Evolutionary conservation across 495 filamentous ascomycete genomes (phyloP), one percentile per base, ranked within the genome.

Genomic region (Podospora anserina): DNA sequence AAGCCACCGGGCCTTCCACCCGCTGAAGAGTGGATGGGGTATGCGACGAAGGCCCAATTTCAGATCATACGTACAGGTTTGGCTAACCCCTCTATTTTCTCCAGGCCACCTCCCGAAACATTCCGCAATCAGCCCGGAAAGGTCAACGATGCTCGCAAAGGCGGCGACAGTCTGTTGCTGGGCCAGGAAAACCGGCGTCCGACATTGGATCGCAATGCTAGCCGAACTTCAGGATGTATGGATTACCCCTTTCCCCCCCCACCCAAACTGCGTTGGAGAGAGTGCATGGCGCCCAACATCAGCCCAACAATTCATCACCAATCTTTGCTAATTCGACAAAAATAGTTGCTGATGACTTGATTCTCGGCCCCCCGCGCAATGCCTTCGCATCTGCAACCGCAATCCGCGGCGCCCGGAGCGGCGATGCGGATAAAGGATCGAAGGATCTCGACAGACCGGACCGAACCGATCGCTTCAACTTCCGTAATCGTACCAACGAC

Each of bases 1-100:
- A 97, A 94, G 74, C 95, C 95, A 44, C 78, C 87, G 61, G 84
- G 83, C 63, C 85, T 99, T 56, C 95, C 95, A 28, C 90, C 93
- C 27, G 87, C 91, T 67, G 93, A 96, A 82, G 93, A 98, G 84
- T 99, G 95, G 95, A 97, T 98, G 92, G 94, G 94, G 93, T 96
- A 86, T 61, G 63, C 44, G 59, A 66, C 20, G 26, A 28, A 39
- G 5, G 7, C 60, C 19, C 28, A 18, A 11, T 30, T 39, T 2
- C 39, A 28, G 28, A 49, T 28, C 11, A 23, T 16, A 26, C 49
- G 18, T 49, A 11, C 66, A 67, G 44, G 73, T 61, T 44, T 32
- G n/a, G 30, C 32, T 20, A n/a, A 30, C 15, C 61, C 64, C 11
- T 2, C 55, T 49, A 18, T 57, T 49, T 13, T 11, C 13, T 49